Evolutionary conservation across 345 rosid species (phyloP).

Genomic region (Eutrema yunnanense): DNA sequence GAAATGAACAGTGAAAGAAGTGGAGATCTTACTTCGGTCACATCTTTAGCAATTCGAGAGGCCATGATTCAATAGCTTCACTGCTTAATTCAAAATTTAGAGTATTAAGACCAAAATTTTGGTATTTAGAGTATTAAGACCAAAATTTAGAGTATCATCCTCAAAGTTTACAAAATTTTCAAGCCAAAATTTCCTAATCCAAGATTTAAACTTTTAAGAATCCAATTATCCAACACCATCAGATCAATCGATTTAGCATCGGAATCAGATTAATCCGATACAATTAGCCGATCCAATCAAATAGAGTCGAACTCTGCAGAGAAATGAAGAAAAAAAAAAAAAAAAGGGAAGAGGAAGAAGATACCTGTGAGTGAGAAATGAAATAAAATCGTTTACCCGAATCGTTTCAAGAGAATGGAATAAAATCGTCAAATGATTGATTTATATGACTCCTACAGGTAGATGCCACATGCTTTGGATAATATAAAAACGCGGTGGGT

Average conservation of each 20-base stretch:
- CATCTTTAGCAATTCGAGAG: slow-evolving; percentile 63
- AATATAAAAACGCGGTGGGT: neutral
- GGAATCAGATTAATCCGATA: neutral
- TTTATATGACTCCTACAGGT: neutral
- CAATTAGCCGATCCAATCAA: neutral
- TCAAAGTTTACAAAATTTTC: neutral
- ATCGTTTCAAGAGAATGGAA: neutral
- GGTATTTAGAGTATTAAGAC: neutral
- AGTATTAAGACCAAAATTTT: neutral
- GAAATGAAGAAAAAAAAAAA: neutral
- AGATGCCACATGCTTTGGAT: neutral
- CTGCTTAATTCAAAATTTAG: slow-evolving; percentile 23
- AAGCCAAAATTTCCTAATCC: neutral
- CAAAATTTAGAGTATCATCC: neutral
- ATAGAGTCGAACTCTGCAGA: neutral
- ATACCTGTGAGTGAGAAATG: slow-evolving; percentile 18
- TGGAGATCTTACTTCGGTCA: slow-evolving; percentile 55
- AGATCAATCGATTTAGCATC: neutral
- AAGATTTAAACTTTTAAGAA: too few species aligned
- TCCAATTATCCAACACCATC: neutral
- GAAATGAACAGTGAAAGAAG: neutral
- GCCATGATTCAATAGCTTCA: slow-evolving; percentile 41
- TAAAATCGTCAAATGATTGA: neutral
- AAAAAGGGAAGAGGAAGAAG: neutral
- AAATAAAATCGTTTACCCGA: neutral